Base-by-base conservation (phyloP, 495 filamentous ascomycete species). In the Saxispiralis lemnorum region DNA sequence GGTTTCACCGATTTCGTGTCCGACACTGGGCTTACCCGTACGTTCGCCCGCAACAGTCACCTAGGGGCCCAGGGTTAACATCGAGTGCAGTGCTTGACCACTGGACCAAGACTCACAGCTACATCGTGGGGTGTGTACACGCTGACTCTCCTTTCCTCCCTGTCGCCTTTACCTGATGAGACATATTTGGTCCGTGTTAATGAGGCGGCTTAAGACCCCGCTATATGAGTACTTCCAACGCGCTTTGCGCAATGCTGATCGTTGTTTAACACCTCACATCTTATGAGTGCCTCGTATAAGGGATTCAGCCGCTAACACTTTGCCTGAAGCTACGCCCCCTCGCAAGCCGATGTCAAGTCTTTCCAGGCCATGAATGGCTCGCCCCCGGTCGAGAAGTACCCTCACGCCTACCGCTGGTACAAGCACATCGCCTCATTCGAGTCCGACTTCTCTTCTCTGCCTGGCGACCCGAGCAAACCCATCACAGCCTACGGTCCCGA, bases 201-300 rank as follows among this genome's bases (percentile, higher is more conserved):
- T 77, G 82, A 94, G 81, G 79, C 79, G 86, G 78, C 71, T 84
- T 85, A 93, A 93, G 85, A 92, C 81, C 79, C 78, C 81, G 80
- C 73, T 68, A 71, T 60, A 75, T 77, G 87, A 88, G 72, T 85
- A 87, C 70, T 75, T 67, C 73, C 70, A 75, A 71, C 68, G 81
- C 70, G 69, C 79, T 68, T 63, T 16, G 73, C 79, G 83, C 81
- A 81, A 61, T 72, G 83, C 84, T 93, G 84, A 93, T 69, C 57
- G 55, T 43, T 48, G 30, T 15, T 47, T 41, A 52, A 42, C n/a
- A 38, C 48, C 52, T 21, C 49, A 17, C 12, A 18, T 15, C 21
- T 24, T 11, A 37, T 36, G 7, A 20, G 17, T 39, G 14, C 7
- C n/a, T n/a, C n/a, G 3, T 15, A 36, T 21, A 5, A 28, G 2